Conservation (phyloP, 2,329 filamentous ascomycete genomes). For the Botrytis elliptica region DNA sequence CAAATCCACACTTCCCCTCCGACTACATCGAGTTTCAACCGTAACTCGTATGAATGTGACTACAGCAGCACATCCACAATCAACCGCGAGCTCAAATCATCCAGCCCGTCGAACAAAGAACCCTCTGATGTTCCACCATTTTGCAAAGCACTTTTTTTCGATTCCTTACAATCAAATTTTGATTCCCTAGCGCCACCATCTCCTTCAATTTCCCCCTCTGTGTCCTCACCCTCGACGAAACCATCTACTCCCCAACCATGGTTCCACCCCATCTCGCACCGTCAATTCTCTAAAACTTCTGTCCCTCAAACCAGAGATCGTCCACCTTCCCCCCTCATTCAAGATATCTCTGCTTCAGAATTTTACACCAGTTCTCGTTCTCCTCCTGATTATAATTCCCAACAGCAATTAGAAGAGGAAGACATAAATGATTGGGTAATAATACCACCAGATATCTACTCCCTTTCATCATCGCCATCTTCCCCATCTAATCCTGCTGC, state of each 20-base stretch:
- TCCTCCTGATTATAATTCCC: background rate
- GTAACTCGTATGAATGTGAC: background rate
- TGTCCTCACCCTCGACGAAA: background rate
- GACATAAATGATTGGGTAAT: conserved; percentile 3
- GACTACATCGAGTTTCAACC: background rate
- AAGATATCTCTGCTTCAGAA: background rate
- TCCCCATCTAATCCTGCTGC: background rate
- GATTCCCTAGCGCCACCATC: background rate
- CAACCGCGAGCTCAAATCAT: background rate
- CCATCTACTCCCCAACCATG: background rate
- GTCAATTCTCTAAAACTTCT: background rate
- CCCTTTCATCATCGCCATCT: background rate
- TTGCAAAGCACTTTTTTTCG: background rate
- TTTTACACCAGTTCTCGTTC: background rate
- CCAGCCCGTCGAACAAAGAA: background rate
- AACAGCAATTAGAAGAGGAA: background rate
- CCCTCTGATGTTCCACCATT: background rate
- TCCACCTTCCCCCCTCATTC: background rate
- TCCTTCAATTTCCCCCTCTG: background rate
- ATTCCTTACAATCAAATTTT: background rate
- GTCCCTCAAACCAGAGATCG: background rate
- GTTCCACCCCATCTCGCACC: background rate
- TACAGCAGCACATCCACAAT: background rate
- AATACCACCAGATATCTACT: background rate
- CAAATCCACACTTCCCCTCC: background rate